phyloP scores from a whole-genome alignment of 139 green algal species.

The Desmodesmus armatus region DNA sequence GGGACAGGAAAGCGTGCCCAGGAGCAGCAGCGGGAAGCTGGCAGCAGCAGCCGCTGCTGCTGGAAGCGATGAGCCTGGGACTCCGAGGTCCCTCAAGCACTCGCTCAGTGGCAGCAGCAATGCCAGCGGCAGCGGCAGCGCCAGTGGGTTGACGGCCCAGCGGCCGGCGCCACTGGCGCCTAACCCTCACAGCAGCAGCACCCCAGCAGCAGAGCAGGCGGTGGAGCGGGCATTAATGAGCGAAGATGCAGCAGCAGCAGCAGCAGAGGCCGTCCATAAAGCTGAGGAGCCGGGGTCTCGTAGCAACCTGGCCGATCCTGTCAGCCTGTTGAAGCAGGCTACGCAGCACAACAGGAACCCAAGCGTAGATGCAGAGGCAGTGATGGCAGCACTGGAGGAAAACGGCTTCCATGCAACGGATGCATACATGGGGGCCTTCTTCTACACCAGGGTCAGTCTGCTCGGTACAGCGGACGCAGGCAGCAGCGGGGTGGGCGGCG shows the following conservation, averaged over 20 bases:
- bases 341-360: not conserved
- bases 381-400: slow-evolving; percentile 43
- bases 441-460: slow-evolving; percentile 23
- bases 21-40: slow-evolving; percentile 10
- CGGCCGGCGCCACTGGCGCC: not conserved
- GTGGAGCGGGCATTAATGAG: not conserved
- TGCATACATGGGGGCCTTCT: slow-evolving; percentile 23
- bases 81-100: not conserved
- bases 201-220: slow-evolving; percentile 3
- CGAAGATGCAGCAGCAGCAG: not conserved
- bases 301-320: not conserved
- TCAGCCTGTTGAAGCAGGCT: slow-evolving; percentile 2
- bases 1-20: not conserved
- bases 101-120: not conserved
- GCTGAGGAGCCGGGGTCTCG: not conserved
- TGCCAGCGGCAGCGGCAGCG: not conserved
- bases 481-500: not conserved
- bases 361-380: slow-evolving; percentile 33
- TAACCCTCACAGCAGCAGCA: not conserved
- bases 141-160: not conserved
- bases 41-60: slow-evolving; percentile 12
- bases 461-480: not conserved
- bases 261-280: not conserved
- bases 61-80: not conserved
- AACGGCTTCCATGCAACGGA: slow-evolving; percentile 49